phyloP scores from a whole-genome alignment of 2,329 filamentous ascomycete genomes.

The Esteya vermicola region DNA sequence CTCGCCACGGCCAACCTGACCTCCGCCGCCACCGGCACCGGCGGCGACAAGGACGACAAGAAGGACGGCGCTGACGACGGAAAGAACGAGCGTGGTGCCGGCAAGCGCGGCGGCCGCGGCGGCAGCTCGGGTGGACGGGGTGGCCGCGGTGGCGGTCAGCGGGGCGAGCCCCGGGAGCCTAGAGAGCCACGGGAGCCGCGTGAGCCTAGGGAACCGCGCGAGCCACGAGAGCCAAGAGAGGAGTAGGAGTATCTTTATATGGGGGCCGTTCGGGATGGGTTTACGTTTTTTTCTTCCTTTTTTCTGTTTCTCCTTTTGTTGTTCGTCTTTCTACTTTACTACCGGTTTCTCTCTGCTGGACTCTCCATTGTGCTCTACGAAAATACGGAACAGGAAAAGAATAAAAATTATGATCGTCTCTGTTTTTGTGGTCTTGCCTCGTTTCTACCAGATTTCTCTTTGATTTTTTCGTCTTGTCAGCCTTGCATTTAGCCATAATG shows the following conservation, averaged over 20 bases:
- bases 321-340: too few relatives aligned
- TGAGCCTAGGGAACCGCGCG: constrained; percentile 16
- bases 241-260: constrained; percentile 15
- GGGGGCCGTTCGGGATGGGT: not conserved
- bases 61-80: constrained; percentile 20
- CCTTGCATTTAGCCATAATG: too few relatives aligned
- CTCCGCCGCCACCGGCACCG: too few relatives aligned
- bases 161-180: constrained; percentile 35
- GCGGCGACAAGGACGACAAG: constrained; percentile 26
- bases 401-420: too few relatives aligned
- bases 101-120: constrained; percentile 23
- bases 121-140: constrained; percentile 24
- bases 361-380: too few relatives aligned
- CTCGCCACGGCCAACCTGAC: constrained; percentile 63
- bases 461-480: too few relatives aligned
- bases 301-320: constrained; percentile 8
- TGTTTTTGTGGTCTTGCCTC: too few relatives aligned
- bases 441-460: too few relatives aligned
- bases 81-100: constrained; percentile 29
- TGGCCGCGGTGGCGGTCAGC: constrained; percentile 28
- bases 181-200: constrained; percentile 19
- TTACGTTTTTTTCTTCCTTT: not conserved
- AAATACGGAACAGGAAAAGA: too few relatives aligned
- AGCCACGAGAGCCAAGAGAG: constrained; percentile 24
- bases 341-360: too few relatives aligned